phyloP scores from a whole-genome alignment of 139 green algal species.

The Chlamydomonas applanata region DNA sequence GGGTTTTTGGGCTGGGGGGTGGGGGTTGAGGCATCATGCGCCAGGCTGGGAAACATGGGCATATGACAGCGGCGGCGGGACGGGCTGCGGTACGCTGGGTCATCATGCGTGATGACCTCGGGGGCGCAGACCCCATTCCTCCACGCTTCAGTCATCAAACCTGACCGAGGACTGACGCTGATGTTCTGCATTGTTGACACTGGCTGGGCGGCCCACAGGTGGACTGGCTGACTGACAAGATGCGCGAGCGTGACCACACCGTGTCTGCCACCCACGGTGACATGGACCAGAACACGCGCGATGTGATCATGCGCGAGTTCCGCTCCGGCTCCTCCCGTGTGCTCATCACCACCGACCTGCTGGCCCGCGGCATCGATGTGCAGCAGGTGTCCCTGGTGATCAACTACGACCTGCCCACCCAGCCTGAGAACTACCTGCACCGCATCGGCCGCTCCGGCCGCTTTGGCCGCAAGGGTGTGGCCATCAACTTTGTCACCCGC shows the following conservation, averaged over 20 bases:
- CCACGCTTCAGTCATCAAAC: too few relatives aligned
- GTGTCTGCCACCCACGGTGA: constrained; percentile 99
- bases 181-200: too few relatives aligned
- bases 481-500: constrained; percentile 97
- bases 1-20: too few relatives aligned
- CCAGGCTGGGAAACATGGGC: too few relatives aligned
- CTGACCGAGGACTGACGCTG: too few relatives aligned
- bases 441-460: constrained; percentile 91
- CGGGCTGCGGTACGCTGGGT: too few relatives aligned
- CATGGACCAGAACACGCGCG: constrained; percentile 99
- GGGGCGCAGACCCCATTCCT: too few relatives aligned
- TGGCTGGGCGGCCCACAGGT: too few relatives aligned
- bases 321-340: constrained; percentile 97
- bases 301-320: constrained; percentile 99
- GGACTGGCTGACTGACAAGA: constrained; percentile 99
- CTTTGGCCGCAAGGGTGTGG: constrained; percentile 97
- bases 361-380: constrained; percentile 98
- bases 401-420: constrained; percentile 99
- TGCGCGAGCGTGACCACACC: constrained; percentile 97
- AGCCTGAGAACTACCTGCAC: constrained; percentile 99
- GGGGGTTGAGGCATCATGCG: too few relatives aligned
- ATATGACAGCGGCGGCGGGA: too few relatives aligned
- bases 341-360: constrained; percentile 99
- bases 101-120: too few relatives aligned
- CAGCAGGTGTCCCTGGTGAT: constrained; percentile 99